Evolutionary conservation across 352 stramenopile genomes (phyloP), one percentile per base, ranked within the genome.

Genomic region (Phytophthora boehmeriae): DNA sequence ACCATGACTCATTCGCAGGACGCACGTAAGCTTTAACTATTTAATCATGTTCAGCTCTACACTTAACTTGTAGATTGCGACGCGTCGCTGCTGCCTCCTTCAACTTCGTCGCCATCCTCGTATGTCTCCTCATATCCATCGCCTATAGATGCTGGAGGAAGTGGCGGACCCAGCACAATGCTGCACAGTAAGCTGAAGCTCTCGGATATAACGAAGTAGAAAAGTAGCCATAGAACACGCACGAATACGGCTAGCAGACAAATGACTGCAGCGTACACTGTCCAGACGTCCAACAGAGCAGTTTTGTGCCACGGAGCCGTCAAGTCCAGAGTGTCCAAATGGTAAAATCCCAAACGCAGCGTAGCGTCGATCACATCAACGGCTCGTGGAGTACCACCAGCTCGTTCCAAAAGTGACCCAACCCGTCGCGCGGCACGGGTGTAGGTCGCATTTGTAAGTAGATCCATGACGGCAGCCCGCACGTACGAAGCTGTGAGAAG

Each of bases 281-380:
- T 84, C 78, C 81, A 92, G 4, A 95, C 86, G 52, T 95, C 86
- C 1, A 95, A 75, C 59, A 95, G 72, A 20, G 79, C 82, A 0
- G 72, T 79, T 54, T 90, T 91, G 67, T 95, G 86, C 86, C 86
- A 95, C 10, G 86, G 83, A 17, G 75, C 56, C 36, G 66, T 71
- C 45, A 92, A 55, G 47, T 93, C 86, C 13, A 90, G 59, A 2
- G 86, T 92, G 19, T 81, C 80, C 8, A 95, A 36, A 68, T 95
- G 84, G 32, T 65, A 55, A 43, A 72, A 79, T 16, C 86, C 86
- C 5, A 86, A 46, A 14, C 78, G 80, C 13, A 95, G 64, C 8
- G 71, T 74, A 23, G 78, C 69, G 44, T 92, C 83, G 27, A 95
- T 87, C 28, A 95, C 66, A 20, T 87, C 69, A 34, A 91, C 81